Evolutionary conservation across 2,329 filamentous ascomycete genomes (phyloP).

Genomic region (Coniella lustricola): DNA sequence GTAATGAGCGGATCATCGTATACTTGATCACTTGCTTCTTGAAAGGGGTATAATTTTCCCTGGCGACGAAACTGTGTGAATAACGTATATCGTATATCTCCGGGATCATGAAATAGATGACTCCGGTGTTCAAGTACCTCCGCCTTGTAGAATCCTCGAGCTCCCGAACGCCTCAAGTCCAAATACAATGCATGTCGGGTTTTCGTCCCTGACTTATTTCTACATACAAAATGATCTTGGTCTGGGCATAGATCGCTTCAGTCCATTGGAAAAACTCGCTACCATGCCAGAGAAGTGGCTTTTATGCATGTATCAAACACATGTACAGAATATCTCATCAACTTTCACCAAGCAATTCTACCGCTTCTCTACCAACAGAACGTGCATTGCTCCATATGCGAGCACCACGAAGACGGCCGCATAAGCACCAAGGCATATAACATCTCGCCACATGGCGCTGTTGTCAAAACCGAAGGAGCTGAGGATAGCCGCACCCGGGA

Average conservation of each 20-base stretch:
- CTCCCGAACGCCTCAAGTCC: slow-evolving; percentile 18
- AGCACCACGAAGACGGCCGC: slow-evolving; percentile 76
- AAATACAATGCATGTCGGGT: slow-evolving; percentile 16
- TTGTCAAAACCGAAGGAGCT: slow-evolving; percentile 94
- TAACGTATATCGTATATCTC: too few relatives aligned
- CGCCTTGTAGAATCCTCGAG: slow-evolving; percentile 13
- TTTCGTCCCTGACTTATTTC: slow-evolving; percentile 3
- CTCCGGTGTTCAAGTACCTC: slow-evolving; percentile 15
- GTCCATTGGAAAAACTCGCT: not conserved
- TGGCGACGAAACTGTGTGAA: too few relatives aligned
- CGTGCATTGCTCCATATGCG: slow-evolving; percentile 88
- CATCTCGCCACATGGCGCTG: slow-evolving; percentile 75
- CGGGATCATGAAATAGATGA: too few relatives aligned
- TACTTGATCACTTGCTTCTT: too few relatives aligned
- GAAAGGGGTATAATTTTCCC: too few relatives aligned
- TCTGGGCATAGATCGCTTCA: slow-evolving; percentile 12
- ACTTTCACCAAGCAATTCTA: slow-evolving; percentile 29
- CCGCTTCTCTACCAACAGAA: slow-evolving; percentile 83
- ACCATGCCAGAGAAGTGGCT: slow-evolving; percentile 3
- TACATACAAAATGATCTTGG: not conserved
- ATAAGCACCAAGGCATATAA: slow-evolving; percentile 74
- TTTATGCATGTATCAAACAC: not conserved
- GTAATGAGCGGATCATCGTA: not conserved
- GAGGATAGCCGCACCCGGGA: slow-evolving; percentile 88
- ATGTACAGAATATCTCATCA: not conserved